Base-by-base conservation (phyloP, 768 basidiomycete species). In the Tephrocybe rancida region DNA sequence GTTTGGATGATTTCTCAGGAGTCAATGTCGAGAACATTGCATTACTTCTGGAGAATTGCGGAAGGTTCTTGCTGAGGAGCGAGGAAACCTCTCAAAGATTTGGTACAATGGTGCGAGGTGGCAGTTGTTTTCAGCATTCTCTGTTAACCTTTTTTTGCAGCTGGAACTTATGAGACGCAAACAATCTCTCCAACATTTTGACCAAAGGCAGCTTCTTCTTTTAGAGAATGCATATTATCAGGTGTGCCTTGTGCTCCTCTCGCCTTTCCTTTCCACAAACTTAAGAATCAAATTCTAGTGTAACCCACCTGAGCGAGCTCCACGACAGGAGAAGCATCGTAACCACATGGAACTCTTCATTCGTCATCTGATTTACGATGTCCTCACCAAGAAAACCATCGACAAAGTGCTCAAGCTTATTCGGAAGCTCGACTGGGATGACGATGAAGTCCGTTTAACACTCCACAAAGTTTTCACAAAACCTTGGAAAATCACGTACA, bases 191-290 rank as follows among this genome's bases (percentile, higher is more conserved):
- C 87, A 93, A 59, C 94, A 98, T 65, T 84, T 99, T 29, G 97
- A 98, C 69, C 88, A 92, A 64, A 79, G 95, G 16, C 93, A 98
- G 64, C 74, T 87, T 5, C 79, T 98, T 14, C 73, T 98, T 56
- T 81, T 99, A 26, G 97, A 98, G 70, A 99, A 99, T 67, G 97
- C 97, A 0, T 99, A 97, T 68, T 98, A 98, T 68, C 95, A 95
- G 82, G 94, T 93, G 26, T 43, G n/a, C n/a, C n/a, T n/a, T n/a
- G 44, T 57, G 9, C 8, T 19, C 44, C 5, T 5, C 8, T 42
- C 24, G 39, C 39, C 14, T 11, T 25, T 25, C 39, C 29, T 16
- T 39, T 22, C 6, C 26, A 9, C 9, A 45, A 19, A 22, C 29
- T 34, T 51, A 22, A 61, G 29, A 34, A 37, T 37, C 32, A 14